phyloP scores from a whole-genome alignment of 805 yeast species.

The Candida ascalaphidarum region DNA sequence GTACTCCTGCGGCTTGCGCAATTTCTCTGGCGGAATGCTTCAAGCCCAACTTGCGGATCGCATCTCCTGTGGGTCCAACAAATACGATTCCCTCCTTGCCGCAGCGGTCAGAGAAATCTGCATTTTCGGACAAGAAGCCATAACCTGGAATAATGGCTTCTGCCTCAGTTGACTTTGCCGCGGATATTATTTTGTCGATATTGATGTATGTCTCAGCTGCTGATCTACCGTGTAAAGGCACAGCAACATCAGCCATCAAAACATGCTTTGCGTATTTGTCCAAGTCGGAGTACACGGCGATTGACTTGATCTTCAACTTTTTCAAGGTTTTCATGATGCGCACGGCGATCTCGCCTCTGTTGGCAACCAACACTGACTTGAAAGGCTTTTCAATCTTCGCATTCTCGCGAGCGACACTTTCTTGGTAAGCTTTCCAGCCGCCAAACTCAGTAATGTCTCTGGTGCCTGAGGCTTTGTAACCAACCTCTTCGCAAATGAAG shows the following conservation, averaged over 20 bases:
- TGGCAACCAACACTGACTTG: constrained; percentile 83
- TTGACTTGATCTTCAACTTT: constrained; percentile 66
- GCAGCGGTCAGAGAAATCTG: constrained; percentile 89
- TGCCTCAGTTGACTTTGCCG: constrained; percentile 77
- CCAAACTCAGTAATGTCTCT: constrained; percentile 79
- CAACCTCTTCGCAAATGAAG: constrained; percentile 88
- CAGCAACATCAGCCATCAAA: constrained; percentile 68
- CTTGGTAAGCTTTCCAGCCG: constrained; percentile 73
- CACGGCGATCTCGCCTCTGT: constrained; percentile 97
- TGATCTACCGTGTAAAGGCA: constrained; percentile 70
- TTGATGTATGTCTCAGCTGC: constrained; percentile 90
- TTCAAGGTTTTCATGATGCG: constrained; percentile 85
- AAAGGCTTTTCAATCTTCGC: constrained; percentile 46
- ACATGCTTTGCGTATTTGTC: constrained; percentile 89
- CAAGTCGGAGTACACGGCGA: constrained; percentile 86
- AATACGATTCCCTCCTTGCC: constrained; percentile 75
- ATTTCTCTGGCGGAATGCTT: constrained; percentile 96
- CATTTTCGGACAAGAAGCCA: constrained; percentile 93
- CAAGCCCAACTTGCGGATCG: constrained; percentile 83
- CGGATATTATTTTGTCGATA: constrained; percentile 75
- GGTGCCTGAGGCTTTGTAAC: constrained; percentile 66
- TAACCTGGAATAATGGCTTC: constrained; percentile 98
- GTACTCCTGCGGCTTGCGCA: constrained; percentile 87
- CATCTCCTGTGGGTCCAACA: constrained; percentile 95
- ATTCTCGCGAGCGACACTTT: constrained; percentile 15